A percentile compares a stretch with the other conserved stretches of the same genome.
Conservation (phyloP, 805 yeast genomes). For the Pichia deserticola region DNA sequence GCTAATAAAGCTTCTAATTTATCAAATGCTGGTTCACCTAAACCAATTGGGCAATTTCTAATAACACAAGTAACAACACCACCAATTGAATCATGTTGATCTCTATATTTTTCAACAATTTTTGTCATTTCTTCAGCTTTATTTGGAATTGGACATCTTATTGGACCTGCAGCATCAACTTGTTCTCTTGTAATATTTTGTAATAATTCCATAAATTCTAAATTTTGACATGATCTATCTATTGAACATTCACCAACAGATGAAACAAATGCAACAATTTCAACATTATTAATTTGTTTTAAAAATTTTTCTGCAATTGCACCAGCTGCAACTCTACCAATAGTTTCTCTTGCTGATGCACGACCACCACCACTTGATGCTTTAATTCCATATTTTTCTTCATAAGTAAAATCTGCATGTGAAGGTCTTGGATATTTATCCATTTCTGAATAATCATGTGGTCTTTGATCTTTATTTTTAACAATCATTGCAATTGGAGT, state of each 20-base stretch:
- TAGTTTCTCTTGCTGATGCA: conserved; percentile 94
- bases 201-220: conserved; percentile 58
- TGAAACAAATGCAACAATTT: conserved; percentile 94
- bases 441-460: conserved; percentile 91
- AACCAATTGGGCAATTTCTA: conserved; percentile 88
- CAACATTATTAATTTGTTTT: conserved; percentile 68
- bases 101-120: conserved; percentile 81
- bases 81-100: conserved; percentile 86
- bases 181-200: conserved; percentile 77
- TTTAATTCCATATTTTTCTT: conserved; percentile 83
- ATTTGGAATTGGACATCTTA: conserved; percentile 82
- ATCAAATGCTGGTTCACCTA: conserved; percentile 97
- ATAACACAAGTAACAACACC: conserved; percentile 97
- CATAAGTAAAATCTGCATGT: conserved; percentile 94
- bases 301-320: conserved; percentile 95
- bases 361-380: conserved; percentile 98
- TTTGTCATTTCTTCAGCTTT: conserved; percentile 75
- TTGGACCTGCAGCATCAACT: conserved; percentile 83
- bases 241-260: conserved; percentile 78
- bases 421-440: conserved; percentile 96
- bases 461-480: conserved; percentile 91
- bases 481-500: conserved; percentile 95
- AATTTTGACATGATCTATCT: conserved; percentile 61
- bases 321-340: conserved; percentile 98
- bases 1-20: conserved; percentile 92